Percentiles rank a stretch among this genome's conserved stretches.
Conservation (phyloP, 352 stramenopile genomes). For the Pythium phragmitis region DNA sequence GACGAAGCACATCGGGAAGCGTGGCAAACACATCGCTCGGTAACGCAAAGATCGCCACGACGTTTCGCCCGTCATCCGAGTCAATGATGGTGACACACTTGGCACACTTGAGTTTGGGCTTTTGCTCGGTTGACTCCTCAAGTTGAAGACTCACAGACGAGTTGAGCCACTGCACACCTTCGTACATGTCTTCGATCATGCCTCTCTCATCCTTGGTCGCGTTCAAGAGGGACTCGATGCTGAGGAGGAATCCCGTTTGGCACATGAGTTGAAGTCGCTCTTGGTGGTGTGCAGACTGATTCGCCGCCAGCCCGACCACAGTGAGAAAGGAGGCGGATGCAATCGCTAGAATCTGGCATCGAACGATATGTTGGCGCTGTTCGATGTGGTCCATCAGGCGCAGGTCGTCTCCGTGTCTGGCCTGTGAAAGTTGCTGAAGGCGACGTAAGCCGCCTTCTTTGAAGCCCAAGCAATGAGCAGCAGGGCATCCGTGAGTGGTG, state of each 20-base stretch:
- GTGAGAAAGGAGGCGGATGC: slow-evolving; percentile 74
- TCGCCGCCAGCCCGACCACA: slow-evolving; percentile 58
- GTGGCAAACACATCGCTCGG: slow-evolving; percentile 52
- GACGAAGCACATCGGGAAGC: slow-evolving; percentile 59
- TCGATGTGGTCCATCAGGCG: slow-evolving; percentile 64
- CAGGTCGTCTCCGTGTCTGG: slow-evolving; percentile 44
- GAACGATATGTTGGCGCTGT: slow-evolving; percentile 79
- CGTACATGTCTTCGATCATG: slow-evolving; percentile 94
- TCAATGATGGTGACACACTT: slow-evolving; percentile 72
- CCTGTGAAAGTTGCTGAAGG: slow-evolving; percentile 48
- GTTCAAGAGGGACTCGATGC: slow-evolving; percentile 93
- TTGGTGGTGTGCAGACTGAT: slow-evolving; percentile 50
- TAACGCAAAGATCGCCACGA: slow-evolving; percentile 73
- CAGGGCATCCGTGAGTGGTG: slow-evolving; percentile 78
- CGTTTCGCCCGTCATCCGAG: slow-evolving; percentile 44
- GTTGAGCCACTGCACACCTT: slow-evolving; percentile 85
- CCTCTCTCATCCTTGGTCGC: slow-evolving; percentile 93
- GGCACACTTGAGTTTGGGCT: slow-evolving; percentile 58
- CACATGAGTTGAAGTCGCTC: slow-evolving; percentile 66
- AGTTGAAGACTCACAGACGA: slow-evolving; percentile 77
- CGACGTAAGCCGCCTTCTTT: slow-evolving; percentile 81
- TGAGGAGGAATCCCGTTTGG: slow-evolving; percentile 84
- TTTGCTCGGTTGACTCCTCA: slow-evolving; percentile 47
- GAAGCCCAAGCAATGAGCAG: slow-evolving; percentile 77
- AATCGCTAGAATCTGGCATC: slow-evolving; percentile 75